Evolutionary conservation across 257 asterid species (phyloP).

Genomic region (Fraxinus anomala): DNA sequence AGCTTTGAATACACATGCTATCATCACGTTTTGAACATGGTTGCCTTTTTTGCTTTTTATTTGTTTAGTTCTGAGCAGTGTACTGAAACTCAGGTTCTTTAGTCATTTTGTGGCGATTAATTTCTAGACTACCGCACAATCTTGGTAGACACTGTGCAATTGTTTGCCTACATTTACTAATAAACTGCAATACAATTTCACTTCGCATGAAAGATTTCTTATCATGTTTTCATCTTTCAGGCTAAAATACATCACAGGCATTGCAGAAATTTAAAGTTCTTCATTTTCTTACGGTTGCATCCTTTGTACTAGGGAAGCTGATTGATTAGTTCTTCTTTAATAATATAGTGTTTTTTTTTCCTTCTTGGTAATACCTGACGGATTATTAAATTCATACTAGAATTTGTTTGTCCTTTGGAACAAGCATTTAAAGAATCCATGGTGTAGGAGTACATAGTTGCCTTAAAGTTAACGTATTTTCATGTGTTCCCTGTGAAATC

Average conservation of each 20-base stretch:
- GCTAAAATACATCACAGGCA: too few species aligned
- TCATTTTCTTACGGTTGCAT: background rate
- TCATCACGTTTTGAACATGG: slow-evolving; percentile 34
- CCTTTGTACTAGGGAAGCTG: background rate
- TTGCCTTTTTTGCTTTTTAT: slow-evolving; percentile 23
- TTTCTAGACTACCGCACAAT: background rate
- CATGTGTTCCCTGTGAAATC: too few species aligned
- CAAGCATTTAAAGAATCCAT: too few species aligned
- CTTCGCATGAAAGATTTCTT: too few species aligned
- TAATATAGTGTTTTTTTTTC: background rate
- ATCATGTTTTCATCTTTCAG: too few species aligned
- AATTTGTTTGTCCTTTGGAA: background rate
- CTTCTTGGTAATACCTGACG: background rate
- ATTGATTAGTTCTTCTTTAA: too few species aligned
- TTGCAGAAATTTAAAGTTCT: background rate
- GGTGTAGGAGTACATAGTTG: too few species aligned
- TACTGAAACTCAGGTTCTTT: slow-evolving; percentile 7
- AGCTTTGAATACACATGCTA: slow-evolving; percentile 16
- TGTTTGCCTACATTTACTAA: background rate
- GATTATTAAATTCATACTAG: background rate
- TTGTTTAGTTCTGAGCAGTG: background rate
- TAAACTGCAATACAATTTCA: background rate
- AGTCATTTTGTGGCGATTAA: background rate
- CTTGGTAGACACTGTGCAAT: background rate
- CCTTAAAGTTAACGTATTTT: too few species aligned